Conservation (phyloP, 768 basidiomycete species). For the Auriculariales sp. region DNA sequence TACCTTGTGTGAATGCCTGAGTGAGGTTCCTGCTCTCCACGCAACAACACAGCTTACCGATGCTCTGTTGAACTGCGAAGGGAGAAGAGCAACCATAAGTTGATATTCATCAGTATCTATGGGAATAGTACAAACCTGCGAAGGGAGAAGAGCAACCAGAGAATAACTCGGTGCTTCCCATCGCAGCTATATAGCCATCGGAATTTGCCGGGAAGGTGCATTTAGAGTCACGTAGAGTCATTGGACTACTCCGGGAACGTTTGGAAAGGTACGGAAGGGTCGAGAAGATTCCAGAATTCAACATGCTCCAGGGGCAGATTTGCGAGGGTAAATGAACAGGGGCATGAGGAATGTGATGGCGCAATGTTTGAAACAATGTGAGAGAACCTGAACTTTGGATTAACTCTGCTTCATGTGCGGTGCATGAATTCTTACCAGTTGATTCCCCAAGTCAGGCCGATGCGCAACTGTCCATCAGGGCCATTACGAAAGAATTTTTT, state of each 20-base stretch:
- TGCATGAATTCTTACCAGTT: slow-evolving; percentile 16
- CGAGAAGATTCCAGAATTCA: slow-evolving; percentile 10
- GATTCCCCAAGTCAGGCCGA: slow-evolving; percentile 16
- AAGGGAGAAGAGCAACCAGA: too few relatives aligned
- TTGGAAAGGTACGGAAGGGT: too few relatives aligned
- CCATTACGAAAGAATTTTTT: slow-evolving; percentile 14
- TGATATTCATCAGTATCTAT: too few relatives aligned
- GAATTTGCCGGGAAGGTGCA: too few relatives aligned
- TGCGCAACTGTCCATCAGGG: slow-evolving; percentile 13
- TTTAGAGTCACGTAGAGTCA: too few relatives aligned
- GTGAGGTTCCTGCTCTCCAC: neutral
- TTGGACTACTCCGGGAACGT: too few relatives aligned
- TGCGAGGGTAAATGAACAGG: slow-evolving; percentile 19
- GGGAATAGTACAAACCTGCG: too few relatives aligned
- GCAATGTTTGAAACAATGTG: slow-evolving; percentile 20
- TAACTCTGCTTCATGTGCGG: neutral
- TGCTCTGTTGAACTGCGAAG: too few relatives aligned
- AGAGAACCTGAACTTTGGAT: slow-evolving; percentile 18
- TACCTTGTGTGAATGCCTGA: slow-evolving; percentile 10
- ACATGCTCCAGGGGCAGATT: slow-evolving; percentile 16
- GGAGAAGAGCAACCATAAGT: too few relatives aligned
- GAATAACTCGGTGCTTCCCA: too few relatives aligned
- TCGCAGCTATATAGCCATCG: too few relatives aligned
- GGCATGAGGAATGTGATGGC: slow-evolving; percentile 20
- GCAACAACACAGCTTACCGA: neutral